Evolutionary conservation across 441 rosid genomes (phyloP), one percentile per base, ranked within the genome.

Genomic region (Pelargonium myrrhifolium): DNA sequence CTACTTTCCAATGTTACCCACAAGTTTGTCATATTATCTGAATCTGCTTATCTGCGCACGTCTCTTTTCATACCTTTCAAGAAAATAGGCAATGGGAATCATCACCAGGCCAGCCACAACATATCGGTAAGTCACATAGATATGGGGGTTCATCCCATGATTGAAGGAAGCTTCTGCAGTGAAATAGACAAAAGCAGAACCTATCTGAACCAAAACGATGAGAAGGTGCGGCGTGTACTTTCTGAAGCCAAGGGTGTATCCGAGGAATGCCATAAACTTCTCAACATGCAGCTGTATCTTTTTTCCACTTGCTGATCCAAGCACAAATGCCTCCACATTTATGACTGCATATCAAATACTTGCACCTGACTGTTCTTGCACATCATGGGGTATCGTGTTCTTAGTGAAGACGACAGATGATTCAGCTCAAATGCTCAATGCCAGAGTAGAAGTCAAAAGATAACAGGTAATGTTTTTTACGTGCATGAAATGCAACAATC

Each of bases 101-200:
- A 83, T 76, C 9, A 71, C 71, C 2, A 86, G n/a, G 51, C 83
- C 79, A 1, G 81, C 75, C 10, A 82, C 85, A 8, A 84, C 65
- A 61, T 88, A 85, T 12, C 93, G 79, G 37, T 88, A 86, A 59
- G 90, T 86, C 49, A 88, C 42, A 72, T 82, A 81, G 74, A 86
- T 86, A 66, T 88, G 84, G 68, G 89, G 90, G 70, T 88, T 80
- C 87, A 88, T 78, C 21, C 90, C 89, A 67, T 81, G 84, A 58
- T 80, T 76, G 80, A 85, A 83, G 63, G 87, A 83, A 9, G 87
- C 91, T 70, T 88, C 87, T 1, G 89, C 81, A 69, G 85, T 78
- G 45, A 84, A 71, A 66, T 84, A 88, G 20, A 84, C 82, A 66
- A 84, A 77, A 47, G 86, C 78, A 70, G 80, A 86, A 51, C 80